These are phyloP conservation scores for Fonsecaea erecta DNA, from an alignment of 2,329 filamentous ascomycete species.

Conservation along the genomic window DNA sequence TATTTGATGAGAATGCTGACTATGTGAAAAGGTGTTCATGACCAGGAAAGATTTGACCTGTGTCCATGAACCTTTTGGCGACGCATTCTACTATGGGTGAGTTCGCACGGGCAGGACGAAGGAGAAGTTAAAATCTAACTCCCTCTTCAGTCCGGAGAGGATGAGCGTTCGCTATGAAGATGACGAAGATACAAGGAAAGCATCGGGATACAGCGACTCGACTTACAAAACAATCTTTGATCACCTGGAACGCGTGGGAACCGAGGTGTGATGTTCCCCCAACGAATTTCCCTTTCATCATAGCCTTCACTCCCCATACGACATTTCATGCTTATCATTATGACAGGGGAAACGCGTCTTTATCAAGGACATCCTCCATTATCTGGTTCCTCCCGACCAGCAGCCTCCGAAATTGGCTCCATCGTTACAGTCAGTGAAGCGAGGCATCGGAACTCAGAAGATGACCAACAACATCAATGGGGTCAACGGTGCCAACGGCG, in stretches of 20 bases:
- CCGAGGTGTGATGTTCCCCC: conserved; percentile 65
- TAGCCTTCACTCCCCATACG: conserved; percentile 21
- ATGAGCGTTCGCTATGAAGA: conserved; percentile 77
- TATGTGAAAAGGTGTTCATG: conserved; percentile 80
- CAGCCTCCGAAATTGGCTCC: conserved; percentile 73
- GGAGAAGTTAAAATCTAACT: conserved; percentile 24
- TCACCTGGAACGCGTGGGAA: conserved; percentile 70
- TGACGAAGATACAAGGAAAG: conserved; percentile 59
- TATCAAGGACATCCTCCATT: conserved; percentile 98
- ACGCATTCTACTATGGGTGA: conserved; percentile 78
- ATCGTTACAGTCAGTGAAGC: conserved; percentile 67
- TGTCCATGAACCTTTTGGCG: conserved; percentile 94
- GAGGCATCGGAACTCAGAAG: conserved; percentile 61
- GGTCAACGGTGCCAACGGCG: conserved; percentile 14
- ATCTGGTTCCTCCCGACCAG: conserved; percentile 76
- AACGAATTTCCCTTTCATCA: conserved; percentile 39
- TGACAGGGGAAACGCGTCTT: conserved; percentile 84
- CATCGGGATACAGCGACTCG: conserved; percentile 51
- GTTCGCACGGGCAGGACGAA: not conserved
- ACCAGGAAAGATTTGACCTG: conserved; percentile 83
- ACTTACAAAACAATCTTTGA: conserved; percentile 70
- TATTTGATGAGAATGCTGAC: conserved; percentile 21
- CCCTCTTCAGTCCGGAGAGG: conserved; percentile 74
- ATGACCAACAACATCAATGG: conserved; percentile 42
- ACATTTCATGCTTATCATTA: conserved; percentile 46